These are phyloP conservation scores for Agapanthus africanus DNA, from an alignment of 106 monocot species.

Conservation along the genomic window DNA sequence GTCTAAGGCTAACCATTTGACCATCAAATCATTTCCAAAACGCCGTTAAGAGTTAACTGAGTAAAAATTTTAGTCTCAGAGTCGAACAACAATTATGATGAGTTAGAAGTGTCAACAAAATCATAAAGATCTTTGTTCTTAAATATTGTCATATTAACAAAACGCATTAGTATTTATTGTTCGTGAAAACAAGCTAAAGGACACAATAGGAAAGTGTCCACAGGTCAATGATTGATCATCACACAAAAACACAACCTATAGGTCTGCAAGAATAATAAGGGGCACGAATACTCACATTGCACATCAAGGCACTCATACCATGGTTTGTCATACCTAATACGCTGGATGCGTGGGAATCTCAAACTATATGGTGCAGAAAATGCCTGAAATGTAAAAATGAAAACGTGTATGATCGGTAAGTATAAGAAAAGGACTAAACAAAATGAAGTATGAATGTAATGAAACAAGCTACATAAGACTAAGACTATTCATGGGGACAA, in stretches of 20 bases:
- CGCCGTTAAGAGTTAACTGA: no score
- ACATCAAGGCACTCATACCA: constrained; percentile 99
- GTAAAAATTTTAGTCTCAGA: no score
- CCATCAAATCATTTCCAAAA: background rate
- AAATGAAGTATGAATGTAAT: background rate
- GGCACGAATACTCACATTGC: constrained; percentile 51
- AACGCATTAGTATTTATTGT: background rate
- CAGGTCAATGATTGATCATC: background rate
- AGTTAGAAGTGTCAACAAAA: background rate
- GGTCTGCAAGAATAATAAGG: background rate
- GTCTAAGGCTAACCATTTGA: background rate
- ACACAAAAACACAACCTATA: background rate
- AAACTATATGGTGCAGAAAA: constrained; percentile 94
- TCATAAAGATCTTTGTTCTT: background rate
- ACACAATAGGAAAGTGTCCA: background rate
- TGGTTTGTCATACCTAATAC: constrained; percentile 96
- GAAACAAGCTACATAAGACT: background rate
- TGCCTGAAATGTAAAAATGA: constrained; percentile 54
- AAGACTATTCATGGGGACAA: background rate
- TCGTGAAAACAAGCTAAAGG: background rate
- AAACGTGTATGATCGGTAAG: background rate
- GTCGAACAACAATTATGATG: background rate
- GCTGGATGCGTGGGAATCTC: constrained; percentile 91
- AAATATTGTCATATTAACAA: background rate
- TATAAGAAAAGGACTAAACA: background rate